Base-by-base conservation (phyloP, 2,329 filamentous ascomycete species). In the Cladosporium colombiae region DNA sequence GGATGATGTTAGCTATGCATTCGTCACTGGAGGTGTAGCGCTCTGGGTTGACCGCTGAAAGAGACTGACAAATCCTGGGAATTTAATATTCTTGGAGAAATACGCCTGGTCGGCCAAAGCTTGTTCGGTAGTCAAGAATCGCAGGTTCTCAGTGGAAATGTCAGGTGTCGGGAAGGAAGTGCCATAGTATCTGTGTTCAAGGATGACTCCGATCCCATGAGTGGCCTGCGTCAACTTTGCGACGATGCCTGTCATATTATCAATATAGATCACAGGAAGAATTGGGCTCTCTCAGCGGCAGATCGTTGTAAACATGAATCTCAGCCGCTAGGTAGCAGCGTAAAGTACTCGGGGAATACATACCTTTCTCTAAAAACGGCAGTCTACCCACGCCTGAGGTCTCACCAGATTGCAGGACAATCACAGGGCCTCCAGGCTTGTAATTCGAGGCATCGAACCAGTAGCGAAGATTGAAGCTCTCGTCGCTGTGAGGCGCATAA, bases 131-230 rank as follows among this genome's bases (percentile, higher is more conserved):
- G 91, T 89, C 73, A 96, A 80, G 81, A 95, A 96, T 2, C 92
- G 88, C 69, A 96, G 79, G 71, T 86, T 93, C 74, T 90, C 80
- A 0, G 87, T 89, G 0, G 84, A 84, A 23, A 94, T 81, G 72
- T 93, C 84, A 0, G 82, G 76, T 0, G 86, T 85, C 0, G 92
- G 91, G 64, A 89, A 88, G 74, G 90, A 93, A 14, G 83, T 83
- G 65, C 92, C 92, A 74, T 96, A 96, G 81, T 96, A 96, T 33
- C 92, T 87, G 67, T 96, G 92, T 79, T 96, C 92, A 2, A 96
- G 84, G 56, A 96, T 85, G 2, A 96, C 89, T 3, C 89, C 91
- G 29, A 96, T 79, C 1, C 92, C 92, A 65, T 88, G 81, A 0
- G 90, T 91, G 0, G 89, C 89, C 70, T 89, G 81, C 3, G 89